These are phyloP conservation scores for Cornus florida DNA, from an alignment of 148 eudicot genomes.

Conservation along the genomic window DNA sequence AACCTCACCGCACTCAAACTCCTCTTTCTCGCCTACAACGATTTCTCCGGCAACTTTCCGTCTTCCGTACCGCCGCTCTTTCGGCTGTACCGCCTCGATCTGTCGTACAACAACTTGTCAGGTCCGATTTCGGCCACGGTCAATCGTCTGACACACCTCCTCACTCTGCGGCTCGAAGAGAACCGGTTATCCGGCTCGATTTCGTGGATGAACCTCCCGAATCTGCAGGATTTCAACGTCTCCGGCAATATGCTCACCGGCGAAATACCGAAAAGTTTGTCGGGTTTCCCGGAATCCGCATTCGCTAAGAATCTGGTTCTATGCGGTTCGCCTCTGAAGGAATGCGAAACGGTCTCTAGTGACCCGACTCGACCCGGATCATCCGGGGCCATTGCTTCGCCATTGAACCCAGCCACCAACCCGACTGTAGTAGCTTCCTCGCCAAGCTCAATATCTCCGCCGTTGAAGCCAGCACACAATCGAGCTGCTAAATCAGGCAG, in stretches of 20 bases:
- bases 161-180: slow-evolving; percentile 53
- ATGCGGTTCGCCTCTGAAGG: slow-evolving; percentile 57
- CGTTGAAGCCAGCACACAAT: slow-evolving; percentile 2
- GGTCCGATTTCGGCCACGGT: slow-evolving; percentile 40
- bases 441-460: slow-evolving; percentile 41
- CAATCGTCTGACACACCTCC: slow-evolving; percentile 38
- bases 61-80: slow-evolving; percentile 25
- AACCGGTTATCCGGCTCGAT: slow-evolving; percentile 56
- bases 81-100: slow-evolving; percentile 68
- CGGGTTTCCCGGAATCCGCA: slow-evolving; percentile 44
- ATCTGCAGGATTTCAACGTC: slow-evolving; percentile 62
- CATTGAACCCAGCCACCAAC: slow-evolving; percentile 3
- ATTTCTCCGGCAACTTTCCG: slow-evolving; percentile 59
- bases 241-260: slow-evolving; percentile 52
- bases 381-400: slow-evolving; percentile 28
- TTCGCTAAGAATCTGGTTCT: slow-evolving; percentile 44
- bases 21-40: slow-evolving; percentile 55
- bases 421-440: slow-evolving; percentile 40
- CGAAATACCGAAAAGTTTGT: slow-evolving; percentile 41
- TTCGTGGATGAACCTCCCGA: slow-evolving; percentile 20
- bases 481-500: slow-evolving; percentile 10
- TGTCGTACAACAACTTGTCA: slow-evolving; percentile 57
- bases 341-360: slow-evolving; percentile 22
- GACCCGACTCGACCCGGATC: slow-evolving; percentile 42
- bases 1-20: slow-evolving; percentile 49